Conservation (phyloP, 2,329 filamentous ascomycete genomes). For the Calonectria fujianensis region DNA sequence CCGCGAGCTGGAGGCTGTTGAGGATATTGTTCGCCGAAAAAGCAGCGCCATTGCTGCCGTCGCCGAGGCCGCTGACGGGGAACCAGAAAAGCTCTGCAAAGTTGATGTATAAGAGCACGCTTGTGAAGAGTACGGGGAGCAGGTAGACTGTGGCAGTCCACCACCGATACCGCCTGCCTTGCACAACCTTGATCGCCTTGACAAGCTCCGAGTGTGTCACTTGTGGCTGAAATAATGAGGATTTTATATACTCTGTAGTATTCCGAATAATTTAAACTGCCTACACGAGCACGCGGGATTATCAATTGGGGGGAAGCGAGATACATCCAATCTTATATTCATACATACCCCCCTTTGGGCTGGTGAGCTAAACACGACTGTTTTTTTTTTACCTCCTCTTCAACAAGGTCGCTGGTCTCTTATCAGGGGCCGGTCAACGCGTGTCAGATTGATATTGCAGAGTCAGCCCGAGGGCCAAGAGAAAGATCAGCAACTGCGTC, state of each 20-base stretch:
- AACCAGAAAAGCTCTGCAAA: not conserved
- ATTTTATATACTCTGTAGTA: no score
- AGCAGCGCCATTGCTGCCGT: not conserved
- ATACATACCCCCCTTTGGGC: not conserved
- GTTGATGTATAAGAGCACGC: not conserved
- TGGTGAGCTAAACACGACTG: not conserved
- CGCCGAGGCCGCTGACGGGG: not conserved
- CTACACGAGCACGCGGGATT: no score
- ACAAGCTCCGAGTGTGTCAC: not conserved
- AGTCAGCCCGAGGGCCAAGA: not conserved
- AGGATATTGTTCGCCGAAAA: not conserved
- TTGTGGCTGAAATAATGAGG: not conserved
- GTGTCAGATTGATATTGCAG: not conserved
- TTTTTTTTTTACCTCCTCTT: not conserved
- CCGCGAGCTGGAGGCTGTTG: constrained; percentile 16
- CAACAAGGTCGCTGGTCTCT: no score
- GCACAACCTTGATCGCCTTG: not conserved
- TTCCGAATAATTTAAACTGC: no score
- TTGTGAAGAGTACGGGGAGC: not conserved
- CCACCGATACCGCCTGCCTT: not conserved
- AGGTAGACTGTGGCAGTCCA: constrained; percentile 1
- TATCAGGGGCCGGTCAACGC: not conserved
- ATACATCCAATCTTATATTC: not conserved
- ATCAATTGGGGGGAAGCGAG: not conserved
- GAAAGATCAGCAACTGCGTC: not conserved